A percentile compares a stretch with the other conserved stretches of the same genome.
Evolutionary conservation across 2,329 filamentous ascomycete species (phyloP).

Genomic region (Ilyonectria robusta): DNA sequence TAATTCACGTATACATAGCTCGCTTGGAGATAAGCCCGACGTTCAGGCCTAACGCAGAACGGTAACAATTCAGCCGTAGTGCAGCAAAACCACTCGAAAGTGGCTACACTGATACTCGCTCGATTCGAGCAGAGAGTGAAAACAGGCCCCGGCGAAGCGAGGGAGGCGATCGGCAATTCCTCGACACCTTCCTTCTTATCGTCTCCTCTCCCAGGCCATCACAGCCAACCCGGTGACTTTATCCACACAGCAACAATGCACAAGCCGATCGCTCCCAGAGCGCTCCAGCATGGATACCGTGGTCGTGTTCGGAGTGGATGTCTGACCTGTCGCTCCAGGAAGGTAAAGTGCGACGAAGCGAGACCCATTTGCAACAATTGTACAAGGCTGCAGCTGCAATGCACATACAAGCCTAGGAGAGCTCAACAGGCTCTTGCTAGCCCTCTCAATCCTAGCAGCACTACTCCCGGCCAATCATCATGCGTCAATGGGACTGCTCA

Average conservation of each 20-base stretch:
- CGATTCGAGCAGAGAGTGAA: background rate
- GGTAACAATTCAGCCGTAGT: no score
- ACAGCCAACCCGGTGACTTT: background rate
- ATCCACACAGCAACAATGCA: background rate
- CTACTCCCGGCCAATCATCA: background rate
- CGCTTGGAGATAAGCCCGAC: background rate
- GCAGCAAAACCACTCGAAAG: background rate
- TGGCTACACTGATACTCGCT: background rate
- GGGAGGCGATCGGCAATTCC: no score
- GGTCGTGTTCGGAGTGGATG: slow-evolving; percentile 42
- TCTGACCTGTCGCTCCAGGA: slow-evolving; percentile 40
- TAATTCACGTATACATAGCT: background rate
- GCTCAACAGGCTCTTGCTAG: slow-evolving; percentile 6
- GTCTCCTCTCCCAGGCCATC: background rate
- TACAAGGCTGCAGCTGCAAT: slow-evolving; percentile 28
- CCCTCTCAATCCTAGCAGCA: background rate
- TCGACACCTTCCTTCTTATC: background rate
- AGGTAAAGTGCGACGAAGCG: slow-evolving; percentile 40
- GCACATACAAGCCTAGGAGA: slow-evolving; percentile 33
- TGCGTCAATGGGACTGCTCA: background rate
- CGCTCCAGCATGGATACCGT: slow-evolving; percentile 28
- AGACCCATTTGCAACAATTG: slow-evolving; percentile 36
- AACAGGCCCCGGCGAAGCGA: background rate
- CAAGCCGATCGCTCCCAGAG: background rate
- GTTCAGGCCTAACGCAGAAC: background rate